Base-by-base conservation (phyloP, 352 stramenopile genomes). In the Plasmopara halstedii region DNA sequence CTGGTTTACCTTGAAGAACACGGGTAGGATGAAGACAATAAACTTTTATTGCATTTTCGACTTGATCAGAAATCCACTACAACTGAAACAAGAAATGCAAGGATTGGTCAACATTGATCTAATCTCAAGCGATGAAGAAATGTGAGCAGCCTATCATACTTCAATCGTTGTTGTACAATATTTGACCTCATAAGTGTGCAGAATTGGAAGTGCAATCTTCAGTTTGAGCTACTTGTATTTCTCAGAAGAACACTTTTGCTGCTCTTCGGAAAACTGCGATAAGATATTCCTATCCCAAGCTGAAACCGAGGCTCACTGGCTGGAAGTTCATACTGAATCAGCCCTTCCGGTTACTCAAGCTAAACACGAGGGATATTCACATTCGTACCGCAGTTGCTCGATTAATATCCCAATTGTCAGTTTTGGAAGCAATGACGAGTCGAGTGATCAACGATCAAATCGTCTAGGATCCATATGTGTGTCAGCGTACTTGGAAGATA, bases 211-310 rank as follows among this genome's bases (percentile, higher is more conserved):
- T 26, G 59, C 67, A 5, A 45, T 75, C 9, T 89, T 89, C 56
- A 87, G 69, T 42, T 54, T 89, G n/a, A 85, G 75, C 44, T 89
- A 83, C 29, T 35, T 89, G 11, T 87, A 65, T 44, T 85, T 76
- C 25, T 86, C 77, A 1, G 58, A 82, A 42, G 57, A 80, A 19
- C 51, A 34, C 1, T 73, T 67, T 41, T 68, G 53, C 37, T 88
- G 77, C 23, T 46, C 70, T 3, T 48, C 62, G 18, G 8, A 53
- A 1, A 35, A 50, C 0, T 87, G 75, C 37, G 48, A 56, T 0
- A 34, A 50, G 4, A 53, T 59, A 10, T 85, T 83, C 29, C 39
- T 53, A 11, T 66, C 57, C 0, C 46, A 62, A 13, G 18, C 33
- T 6, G 66, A 67, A 11, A 37, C 52, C 4, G 46, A 63, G 10